These are phyloP conservation scores for Lagenidium sp. DNA, from an alignment of 352 stramenopile species.

Conservation along the genomic window DNA sequence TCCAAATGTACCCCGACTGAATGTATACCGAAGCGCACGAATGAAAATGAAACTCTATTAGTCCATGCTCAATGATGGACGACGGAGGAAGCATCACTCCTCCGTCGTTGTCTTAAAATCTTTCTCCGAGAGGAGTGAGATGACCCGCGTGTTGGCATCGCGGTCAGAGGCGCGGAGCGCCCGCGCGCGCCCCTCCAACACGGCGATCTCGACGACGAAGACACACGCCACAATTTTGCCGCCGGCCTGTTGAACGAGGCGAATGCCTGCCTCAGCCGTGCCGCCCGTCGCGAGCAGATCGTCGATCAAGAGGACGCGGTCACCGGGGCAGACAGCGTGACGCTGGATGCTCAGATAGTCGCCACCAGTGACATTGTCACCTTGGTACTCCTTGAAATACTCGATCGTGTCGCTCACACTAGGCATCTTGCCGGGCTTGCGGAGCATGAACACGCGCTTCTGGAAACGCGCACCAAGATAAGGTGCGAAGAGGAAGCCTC, in stretches of 20 bases:
- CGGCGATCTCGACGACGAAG: constrained; percentile 93
- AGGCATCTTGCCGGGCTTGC: constrained; percentile 97
- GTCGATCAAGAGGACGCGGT: constrained; percentile 95
- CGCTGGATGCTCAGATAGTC: constrained; percentile 86
- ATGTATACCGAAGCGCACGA: too few relatives aligned
- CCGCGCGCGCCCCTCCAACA: constrained; percentile 42
- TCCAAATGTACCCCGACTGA: too few relatives aligned
- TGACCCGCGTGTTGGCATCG: constrained; percentile 30
- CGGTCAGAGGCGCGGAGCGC: constrained; percentile 28
- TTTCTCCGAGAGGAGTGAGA: constrained; percentile 65
- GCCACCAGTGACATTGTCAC: constrained; percentile 72
- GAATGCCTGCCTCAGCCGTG: constrained; percentile 85
- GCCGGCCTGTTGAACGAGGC: constrained; percentile 82
- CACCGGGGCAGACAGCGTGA: constrained; percentile 58
- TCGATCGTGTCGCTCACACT: constrained; percentile 86
- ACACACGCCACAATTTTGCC: constrained; percentile 87
- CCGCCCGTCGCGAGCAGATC: constrained; percentile 96
- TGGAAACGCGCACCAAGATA: constrained; percentile 92
- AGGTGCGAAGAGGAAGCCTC: constrained; percentile 96
- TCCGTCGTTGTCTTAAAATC: constrained; percentile 56
- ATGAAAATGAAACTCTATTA: too few relatives aligned
- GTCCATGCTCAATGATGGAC: too few relatives aligned
- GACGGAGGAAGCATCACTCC: too few relatives aligned
- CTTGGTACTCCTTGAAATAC: constrained; percentile 93
- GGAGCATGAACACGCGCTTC: constrained; percentile 98